Conservation (phyloP, 768 basidiomycete species). For the Sporobolomyces pararoseus region DNA sequence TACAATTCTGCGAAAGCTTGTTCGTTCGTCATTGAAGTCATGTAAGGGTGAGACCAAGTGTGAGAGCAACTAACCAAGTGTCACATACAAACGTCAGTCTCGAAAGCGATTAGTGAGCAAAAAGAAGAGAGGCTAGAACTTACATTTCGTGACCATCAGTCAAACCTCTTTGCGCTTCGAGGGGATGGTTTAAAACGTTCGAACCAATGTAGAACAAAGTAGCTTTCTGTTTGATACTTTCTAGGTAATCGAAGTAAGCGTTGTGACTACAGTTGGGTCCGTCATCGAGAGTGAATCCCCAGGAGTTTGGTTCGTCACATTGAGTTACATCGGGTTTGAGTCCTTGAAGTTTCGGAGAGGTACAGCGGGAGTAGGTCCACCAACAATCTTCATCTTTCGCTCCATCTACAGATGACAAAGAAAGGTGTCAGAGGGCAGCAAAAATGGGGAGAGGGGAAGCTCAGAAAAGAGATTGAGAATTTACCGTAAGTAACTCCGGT, state of each 20-base stretch:
- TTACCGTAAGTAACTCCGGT: constrained; percentile 23
- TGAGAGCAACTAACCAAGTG: constrained; percentile 26
- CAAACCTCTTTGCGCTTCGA: constrained; percentile 50
- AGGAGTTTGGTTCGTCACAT: constrained; percentile 46
- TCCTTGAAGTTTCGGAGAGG: constrained; percentile 43
- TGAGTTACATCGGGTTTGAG: constrained; percentile 47
- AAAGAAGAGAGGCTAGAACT: constrained; percentile 22
- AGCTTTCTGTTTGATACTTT: constrained; percentile 49
- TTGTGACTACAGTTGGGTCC: constrained; percentile 50
- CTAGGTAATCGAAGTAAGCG: constrained; percentile 50
- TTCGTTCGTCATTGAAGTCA: constrained; percentile 52
- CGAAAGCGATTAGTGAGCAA: too few relatives aligned
- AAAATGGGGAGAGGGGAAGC: neutral
- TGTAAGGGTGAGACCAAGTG: constrained; percentile 44
- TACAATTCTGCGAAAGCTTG: constrained; percentile 50
- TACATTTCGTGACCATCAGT: constrained; percentile 49
- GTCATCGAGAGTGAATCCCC: constrained; percentile 52
- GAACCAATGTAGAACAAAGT: constrained; percentile 52
- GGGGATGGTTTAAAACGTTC: constrained; percentile 53
- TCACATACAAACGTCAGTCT: too few relatives aligned
- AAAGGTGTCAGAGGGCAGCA: too few relatives aligned
- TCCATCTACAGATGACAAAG: constrained; percentile 34
- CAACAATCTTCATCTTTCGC: constrained; percentile 50
- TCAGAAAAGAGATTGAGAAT: too few relatives aligned
- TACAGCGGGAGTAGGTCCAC: constrained; percentile 49